Conservation (phyloP, 176 grass and related monocot species). For the Hyparrhenia diplandra region DNA sequence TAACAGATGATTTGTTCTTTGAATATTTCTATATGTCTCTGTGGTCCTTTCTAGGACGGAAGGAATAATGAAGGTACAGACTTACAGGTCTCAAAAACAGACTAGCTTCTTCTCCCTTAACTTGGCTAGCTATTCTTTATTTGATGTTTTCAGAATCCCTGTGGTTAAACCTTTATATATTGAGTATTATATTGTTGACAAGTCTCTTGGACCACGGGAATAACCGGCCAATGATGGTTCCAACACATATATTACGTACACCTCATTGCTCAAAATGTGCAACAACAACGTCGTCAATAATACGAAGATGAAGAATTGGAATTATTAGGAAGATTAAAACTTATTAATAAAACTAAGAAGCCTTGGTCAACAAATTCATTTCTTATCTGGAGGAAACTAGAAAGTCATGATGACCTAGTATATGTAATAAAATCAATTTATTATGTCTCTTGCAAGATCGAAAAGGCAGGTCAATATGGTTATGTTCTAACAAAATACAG, state of each 20-base stretch:
- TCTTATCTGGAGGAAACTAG: not conserved
- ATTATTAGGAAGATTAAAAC: not conserved
- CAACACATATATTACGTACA: not conserved
- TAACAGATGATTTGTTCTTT: conserved; percentile 4
- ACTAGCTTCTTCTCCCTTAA: not conserved
- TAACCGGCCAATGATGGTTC: not conserved
- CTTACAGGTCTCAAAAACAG: conserved; percentile 13
- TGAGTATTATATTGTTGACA: not conserved
- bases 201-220: not conserved
- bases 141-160: not conserved
- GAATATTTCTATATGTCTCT: conserved; percentile 1
- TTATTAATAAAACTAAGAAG: not conserved
- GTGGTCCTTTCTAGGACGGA: conserved; percentile 20
- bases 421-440: not conserved
- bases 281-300: not conserved
- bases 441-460: not conserved
- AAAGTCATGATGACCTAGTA: not conserved
- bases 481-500: not conserved
- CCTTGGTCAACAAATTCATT: not conserved
- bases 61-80: conserved; percentile 24
- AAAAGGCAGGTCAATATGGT: not conserved
- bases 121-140: not conserved
- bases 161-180: not conserved
- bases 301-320: not conserved
- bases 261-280: not conserved